These are phyloP conservation scores for Chaetomium fimeti DNA, from an alignment of 495 filamentous ascomycete species.

Conservation along the genomic window DNA sequence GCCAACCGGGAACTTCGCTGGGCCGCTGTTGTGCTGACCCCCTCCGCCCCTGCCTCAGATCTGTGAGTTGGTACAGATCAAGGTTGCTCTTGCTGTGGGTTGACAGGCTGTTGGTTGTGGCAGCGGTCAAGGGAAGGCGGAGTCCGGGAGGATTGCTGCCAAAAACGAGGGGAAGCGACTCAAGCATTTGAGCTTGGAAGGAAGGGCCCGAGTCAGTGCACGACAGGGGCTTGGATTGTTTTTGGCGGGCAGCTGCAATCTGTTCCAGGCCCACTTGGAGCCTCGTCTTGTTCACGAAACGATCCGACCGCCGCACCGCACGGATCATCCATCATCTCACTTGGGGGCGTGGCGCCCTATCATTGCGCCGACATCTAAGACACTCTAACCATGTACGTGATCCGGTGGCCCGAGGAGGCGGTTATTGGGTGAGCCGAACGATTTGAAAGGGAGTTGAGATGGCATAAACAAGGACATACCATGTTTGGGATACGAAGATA, in stretches of 20 bases:
- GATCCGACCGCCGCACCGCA: not conserved
- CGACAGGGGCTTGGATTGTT: not conserved
- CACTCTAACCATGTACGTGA: too few species aligned
- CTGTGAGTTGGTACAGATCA: too few species aligned
- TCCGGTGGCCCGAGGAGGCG: too few species aligned
- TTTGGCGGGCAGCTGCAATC: not conserved
- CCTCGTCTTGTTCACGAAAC: too few species aligned
- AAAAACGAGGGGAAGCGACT: not conserved
- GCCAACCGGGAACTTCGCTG: not conserved
- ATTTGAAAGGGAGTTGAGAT: too few species aligned
- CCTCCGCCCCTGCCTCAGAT: not conserved
- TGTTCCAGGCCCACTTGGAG: not conserved
- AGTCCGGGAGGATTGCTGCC: not conserved
- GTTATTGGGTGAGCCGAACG: too few species aligned
- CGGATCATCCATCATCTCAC: not conserved
- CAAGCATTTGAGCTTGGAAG: not conserved
- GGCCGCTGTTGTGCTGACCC: conserved; percentile 9
- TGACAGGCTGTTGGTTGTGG: not conserved
- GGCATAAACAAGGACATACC: too few species aligned
- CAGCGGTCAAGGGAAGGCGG: not conserved
- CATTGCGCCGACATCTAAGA: too few species aligned
- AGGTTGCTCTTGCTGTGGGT: too few species aligned
- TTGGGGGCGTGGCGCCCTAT: too few species aligned
- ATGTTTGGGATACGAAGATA: too few species aligned
- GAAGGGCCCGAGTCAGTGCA: not conserved